Conservation (phyloP, 495 filamentous ascomycete species). For the Penicillium atrosanguineum region DNA sequence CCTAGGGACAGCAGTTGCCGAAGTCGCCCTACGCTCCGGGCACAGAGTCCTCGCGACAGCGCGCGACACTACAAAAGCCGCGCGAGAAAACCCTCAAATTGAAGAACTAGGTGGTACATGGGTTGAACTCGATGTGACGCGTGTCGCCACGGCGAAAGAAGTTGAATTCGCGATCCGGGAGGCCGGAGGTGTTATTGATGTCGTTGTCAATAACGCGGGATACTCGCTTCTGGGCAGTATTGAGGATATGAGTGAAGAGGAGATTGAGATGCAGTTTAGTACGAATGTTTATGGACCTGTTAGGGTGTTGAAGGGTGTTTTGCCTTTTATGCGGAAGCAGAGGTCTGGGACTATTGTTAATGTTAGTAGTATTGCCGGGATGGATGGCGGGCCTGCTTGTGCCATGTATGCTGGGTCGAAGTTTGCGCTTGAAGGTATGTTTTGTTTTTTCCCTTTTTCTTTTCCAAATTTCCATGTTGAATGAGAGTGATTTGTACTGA, state of each 20-base stretch:
- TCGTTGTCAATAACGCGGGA: constrained; percentile 35
- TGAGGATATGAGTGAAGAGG: constrained; percentile 24
- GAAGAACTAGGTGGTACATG: constrained; percentile 22
- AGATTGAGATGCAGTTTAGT: constrained; percentile 20
- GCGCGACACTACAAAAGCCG: constrained; percentile 41
- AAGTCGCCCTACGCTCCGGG: constrained; percentile 43
- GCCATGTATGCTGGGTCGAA: constrained; percentile 54
- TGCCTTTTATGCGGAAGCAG: constrained; percentile 47
- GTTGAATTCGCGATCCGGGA: constrained; percentile 16
- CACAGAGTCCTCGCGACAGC: constrained; percentile 57
- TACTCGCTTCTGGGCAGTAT: constrained; percentile 24
- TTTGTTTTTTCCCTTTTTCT: background rate
- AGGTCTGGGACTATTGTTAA: constrained; percentile 44
- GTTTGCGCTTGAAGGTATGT: constrained; percentile 47
- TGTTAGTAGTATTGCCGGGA: constrained; percentile 45
- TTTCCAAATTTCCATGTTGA: background rate
- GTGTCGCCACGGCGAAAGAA: constrained; percentile 17
- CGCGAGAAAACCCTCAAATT: constrained; percentile 22
- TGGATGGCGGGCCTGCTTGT: constrained; percentile 35
- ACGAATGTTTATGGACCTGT: constrained; percentile 52
- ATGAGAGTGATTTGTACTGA: background rate
- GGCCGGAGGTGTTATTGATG: constrained; percentile 18
- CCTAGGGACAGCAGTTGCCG: constrained; percentile 48
- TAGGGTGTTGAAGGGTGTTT: constrained; percentile 41
- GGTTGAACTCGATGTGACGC: constrained; percentile 44